Percentiles rank a stretch among this genome's conserved stretches.
Conservation (phyloP, 768 basidiomycete genomes). For the Sarcodon sp. region DNA sequence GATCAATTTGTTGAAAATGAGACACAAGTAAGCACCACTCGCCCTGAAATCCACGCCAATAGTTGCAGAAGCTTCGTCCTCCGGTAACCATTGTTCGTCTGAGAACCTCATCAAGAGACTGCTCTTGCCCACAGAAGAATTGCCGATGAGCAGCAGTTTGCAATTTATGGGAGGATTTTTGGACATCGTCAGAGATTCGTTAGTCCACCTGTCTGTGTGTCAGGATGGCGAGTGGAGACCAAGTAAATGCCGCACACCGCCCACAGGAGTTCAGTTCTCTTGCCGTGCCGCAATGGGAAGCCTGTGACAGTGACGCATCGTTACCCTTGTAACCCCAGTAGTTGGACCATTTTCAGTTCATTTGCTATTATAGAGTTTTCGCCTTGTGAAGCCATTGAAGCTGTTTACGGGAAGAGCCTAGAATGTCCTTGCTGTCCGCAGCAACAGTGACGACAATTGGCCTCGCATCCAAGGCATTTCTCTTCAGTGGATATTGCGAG, state of each 20-base stretch:
- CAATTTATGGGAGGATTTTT: constrained; percentile 45
- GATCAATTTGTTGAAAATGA: neutral
- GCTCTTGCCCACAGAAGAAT: constrained; percentile 88
- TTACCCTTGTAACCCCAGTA: too few relatives aligned
- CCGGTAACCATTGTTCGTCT: constrained; percentile 88
- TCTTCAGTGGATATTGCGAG: constrained; percentile 55
- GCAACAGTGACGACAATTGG: constrained; percentile 57
- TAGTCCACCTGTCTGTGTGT: too few relatives aligned
- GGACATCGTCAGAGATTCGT: neutral
- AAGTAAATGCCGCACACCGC: too few relatives aligned
- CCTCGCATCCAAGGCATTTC: constrained; percentile 66
- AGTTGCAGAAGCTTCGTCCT: constrained; percentile 80
- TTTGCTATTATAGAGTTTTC: too few relatives aligned
- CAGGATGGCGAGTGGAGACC: too few relatives aligned
- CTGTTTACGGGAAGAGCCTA: neutral
- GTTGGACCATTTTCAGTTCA: too few relatives aligned
- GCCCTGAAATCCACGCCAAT: constrained; percentile 82
- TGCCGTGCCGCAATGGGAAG: too few relatives aligned
- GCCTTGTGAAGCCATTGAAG: too few relatives aligned
- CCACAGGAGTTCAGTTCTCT: too few relatives aligned
- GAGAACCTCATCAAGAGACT: constrained; percentile 90
- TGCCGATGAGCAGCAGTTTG: constrained; percentile 78
- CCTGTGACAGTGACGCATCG: too few relatives aligned
- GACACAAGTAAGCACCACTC: constrained; percentile 16
- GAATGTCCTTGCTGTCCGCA: constrained; percentile 39